phyloP scores from a whole-genome alignment of 768 basidiomycete species.

The Lanmaoa rubissima region DNA sequence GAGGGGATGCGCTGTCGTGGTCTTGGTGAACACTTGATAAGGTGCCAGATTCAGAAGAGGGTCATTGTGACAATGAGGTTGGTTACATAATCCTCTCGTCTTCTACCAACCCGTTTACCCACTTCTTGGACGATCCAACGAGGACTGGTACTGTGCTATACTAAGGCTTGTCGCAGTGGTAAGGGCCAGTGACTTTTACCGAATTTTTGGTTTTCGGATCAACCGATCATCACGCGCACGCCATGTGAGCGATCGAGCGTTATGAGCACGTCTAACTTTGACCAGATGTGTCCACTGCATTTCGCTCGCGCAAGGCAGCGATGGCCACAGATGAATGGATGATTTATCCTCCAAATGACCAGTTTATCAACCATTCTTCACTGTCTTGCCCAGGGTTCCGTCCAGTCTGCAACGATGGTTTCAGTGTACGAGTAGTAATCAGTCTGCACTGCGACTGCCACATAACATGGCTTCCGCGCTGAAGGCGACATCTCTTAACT shows the following conservation, averaged over 20 bases:
- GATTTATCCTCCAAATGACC: background rate
- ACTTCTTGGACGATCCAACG: background rate
- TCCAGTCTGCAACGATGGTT: conserved; percentile 7
- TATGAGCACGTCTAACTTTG: background rate
- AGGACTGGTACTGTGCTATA: background rate
- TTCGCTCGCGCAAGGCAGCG: background rate
- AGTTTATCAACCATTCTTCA: background rate
- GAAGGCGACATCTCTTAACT: background rate
- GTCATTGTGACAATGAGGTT: background rate
- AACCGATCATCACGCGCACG: background rate
- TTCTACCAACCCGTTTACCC: background rate
- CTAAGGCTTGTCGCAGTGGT: background rate
- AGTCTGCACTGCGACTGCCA: conserved; percentile 8
- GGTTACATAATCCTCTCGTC: conserved; percentile 15
- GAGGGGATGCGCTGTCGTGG: background rate
- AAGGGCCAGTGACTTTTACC: background rate
- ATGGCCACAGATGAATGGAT: background rate
- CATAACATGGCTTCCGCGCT: background rate
- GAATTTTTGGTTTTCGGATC: background rate
- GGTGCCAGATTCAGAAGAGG: too few species aligned
- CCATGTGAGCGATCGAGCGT: background rate
- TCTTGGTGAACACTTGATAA: background rate
- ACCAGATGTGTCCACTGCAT: background rate
- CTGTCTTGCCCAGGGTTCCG: background rate
- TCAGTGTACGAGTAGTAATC: background rate